phyloP scores from a whole-genome alignment of 2,329 filamentous ascomycete species.

The Cladosporium halotolerans region DNA sequence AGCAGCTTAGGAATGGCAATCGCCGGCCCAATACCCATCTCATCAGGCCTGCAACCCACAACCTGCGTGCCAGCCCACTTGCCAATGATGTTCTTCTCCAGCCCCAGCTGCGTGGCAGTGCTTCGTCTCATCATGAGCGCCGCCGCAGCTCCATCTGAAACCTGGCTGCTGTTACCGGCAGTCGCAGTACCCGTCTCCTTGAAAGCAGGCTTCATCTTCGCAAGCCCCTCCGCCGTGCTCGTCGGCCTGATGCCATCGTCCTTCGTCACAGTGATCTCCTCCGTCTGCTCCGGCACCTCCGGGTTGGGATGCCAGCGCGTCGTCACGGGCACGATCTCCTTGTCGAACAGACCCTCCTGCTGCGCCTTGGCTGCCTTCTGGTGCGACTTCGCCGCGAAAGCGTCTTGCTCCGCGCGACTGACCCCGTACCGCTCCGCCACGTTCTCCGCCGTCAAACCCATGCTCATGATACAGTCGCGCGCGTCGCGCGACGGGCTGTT shows the following conservation, averaged over 20 bases:
- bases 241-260: conserved; percentile 78
- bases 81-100: conserved; percentile 64
- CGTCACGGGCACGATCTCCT: conserved; percentile 73
- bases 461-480: conserved; percentile 84
- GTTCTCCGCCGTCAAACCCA: conserved; percentile 88
- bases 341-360: conserved; percentile 61
- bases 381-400: conserved; percentile 71
- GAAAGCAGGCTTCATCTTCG: conserved; percentile 81
- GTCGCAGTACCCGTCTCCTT: conserved; percentile 67
- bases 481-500: conserved; percentile 62
- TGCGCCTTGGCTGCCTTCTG: conserved; percentile 65
- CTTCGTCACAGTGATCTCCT: conserved; percentile 60
- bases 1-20: conserved; percentile 79
- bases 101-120: conserved; percentile 67
- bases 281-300: conserved; percentile 42
- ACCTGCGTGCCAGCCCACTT: conserved; percentile 74
- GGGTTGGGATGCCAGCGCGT: conserved; percentile 64
- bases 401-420: conserved; percentile 70
- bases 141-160: conserved; percentile 82
- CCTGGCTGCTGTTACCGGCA: conserved; percentile 78
- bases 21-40: conserved; percentile 90
- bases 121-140: conserved; percentile 78
- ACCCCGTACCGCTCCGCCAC: conserved; percentile 74
- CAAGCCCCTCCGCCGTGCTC: conserved; percentile 63
- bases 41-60: conserved; percentile 74